phyloP scores from a whole-genome alignment of 257 asterid species.

The Solanum microdontum region DNA sequence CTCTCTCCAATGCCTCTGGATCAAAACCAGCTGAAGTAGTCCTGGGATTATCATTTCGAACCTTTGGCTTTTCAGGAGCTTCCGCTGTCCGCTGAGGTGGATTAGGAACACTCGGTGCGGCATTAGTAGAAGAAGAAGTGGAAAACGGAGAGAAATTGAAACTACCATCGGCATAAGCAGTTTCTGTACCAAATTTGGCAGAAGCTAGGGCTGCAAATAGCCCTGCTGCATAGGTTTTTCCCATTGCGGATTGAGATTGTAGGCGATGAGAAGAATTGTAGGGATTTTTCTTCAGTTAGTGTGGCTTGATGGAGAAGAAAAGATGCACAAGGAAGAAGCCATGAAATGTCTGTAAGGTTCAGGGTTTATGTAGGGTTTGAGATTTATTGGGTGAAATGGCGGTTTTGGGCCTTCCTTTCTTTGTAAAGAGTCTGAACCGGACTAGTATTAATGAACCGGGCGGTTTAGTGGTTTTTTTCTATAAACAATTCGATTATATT shows the following conservation, averaged over 20 bases:
- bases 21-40: constrained; percentile 85
- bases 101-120: constrained; percentile 15
- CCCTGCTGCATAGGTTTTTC: constrained; percentile 45
- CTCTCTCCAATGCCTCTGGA: constrained; percentile 79
- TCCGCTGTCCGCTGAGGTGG: constrained; percentile 16
- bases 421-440: not conserved
- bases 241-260: constrained; percentile 20
- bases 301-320: not conserved
- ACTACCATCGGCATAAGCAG: constrained; percentile 50
- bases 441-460: not conserved
- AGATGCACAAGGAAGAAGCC: not conserved
- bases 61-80: constrained; percentile 21
- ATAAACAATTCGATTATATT: too few relatives aligned
- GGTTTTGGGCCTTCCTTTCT: not conserved
- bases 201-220: constrained; percentile 52
- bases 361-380: constrained; percentile 39
- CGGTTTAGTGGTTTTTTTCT: not conserved
- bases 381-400: not conserved
- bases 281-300: not conserved
- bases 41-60: constrained; percentile 69
- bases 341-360: not conserved
- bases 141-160: constrained; percentile 44
- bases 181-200: constrained; percentile 36
- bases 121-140: constrained; percentile 15
- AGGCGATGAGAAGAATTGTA: not conserved